A percentile compares a stretch with the other conserved stretches of the same genome.
These are phyloP conservation scores for Gardenia jasminoides DNA, from an alignment of 257 asterid species.

Conservation along the genomic window DNA sequence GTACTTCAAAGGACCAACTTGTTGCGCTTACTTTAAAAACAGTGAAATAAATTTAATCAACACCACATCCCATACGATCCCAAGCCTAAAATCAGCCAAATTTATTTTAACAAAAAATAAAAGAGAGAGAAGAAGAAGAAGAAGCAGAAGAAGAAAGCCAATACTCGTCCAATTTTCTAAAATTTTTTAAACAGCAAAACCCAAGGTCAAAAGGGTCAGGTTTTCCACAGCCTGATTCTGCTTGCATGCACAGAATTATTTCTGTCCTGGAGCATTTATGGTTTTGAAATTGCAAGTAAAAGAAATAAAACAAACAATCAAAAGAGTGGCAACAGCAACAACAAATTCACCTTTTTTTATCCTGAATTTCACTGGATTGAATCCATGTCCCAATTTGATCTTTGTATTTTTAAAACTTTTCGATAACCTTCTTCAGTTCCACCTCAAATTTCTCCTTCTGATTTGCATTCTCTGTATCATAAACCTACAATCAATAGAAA, in stretches of 20 bases:
- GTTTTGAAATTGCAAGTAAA: not conserved
- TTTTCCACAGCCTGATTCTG: not conserved
- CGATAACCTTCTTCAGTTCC: conserved; percentile 96
- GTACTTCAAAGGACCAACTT: not conserved
- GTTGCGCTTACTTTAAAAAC: not conserved
- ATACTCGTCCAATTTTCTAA: not conserved
- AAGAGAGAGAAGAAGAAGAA: too few species aligned
- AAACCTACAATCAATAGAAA: conserved; percentile 52
- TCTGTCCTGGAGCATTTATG: not conserved
- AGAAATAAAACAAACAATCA: not conserved
- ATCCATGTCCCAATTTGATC: conserved; percentile 99
- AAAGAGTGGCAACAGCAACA: not conserved
- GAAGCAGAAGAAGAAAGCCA: too few species aligned
- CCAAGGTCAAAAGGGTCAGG: not conserved
- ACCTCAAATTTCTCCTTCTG: conserved; percentile 98
- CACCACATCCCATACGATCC: not conserved
- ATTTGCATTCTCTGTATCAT: conserved; percentile 93
- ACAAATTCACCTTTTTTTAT: conserved; percentile 64
- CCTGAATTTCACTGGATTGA: conserved; percentile 98
- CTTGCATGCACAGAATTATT: not conserved
- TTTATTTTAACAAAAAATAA: too few species aligned
- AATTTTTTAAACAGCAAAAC: not conserved
- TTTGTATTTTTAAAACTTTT: conserved; percentile 93
- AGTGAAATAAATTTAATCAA: not conserved
- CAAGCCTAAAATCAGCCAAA: not conserved